Conservation (phyloP, 371 early-diverging fungal genomes). For the Blakeslea trispora region DNA sequence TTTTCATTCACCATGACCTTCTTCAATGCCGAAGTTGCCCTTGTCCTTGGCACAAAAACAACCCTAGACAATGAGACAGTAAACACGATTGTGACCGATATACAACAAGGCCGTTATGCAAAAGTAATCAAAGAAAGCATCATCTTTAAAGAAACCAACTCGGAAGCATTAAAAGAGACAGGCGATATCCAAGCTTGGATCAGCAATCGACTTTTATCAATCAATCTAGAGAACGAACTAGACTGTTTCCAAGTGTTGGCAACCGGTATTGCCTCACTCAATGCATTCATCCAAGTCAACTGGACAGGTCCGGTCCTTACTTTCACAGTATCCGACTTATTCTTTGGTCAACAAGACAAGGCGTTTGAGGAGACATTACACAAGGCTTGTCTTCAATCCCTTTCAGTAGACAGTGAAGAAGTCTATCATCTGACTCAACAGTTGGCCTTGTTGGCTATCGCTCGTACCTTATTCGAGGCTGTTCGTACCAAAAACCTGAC, state of each 20-base stretch:
- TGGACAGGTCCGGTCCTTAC: conserved; percentile 69
- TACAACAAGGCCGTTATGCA: conserved; percentile 38
- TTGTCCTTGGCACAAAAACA: conserved; percentile 12
- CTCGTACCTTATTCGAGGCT: conserved; percentile 63
- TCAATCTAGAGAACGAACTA: conserved; percentile 12
- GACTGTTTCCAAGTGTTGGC: conserved; percentile 36
- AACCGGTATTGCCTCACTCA: conserved; percentile 60
- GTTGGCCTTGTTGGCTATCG: conserved; percentile 68
- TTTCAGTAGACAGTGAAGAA: conserved; percentile 84
- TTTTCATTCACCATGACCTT: conserved; percentile 20
- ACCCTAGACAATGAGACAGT: neutral
- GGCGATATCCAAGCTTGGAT: conserved; percentile 34
- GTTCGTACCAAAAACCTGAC: conserved; percentile 26
- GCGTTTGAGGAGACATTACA: conserved; percentile 35
- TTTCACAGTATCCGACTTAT: conserved; percentile 40
- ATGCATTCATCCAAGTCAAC: conserved; percentile 65
- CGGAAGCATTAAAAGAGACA: conserved; percentile 7
- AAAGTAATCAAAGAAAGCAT: conserved; percentile 30
- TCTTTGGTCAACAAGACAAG: conserved; percentile 18
- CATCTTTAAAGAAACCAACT: conserved; percentile 21
- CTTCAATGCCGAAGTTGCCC: conserved; percentile 18
- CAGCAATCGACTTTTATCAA: conserved; percentile 10
- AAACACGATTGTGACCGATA: conserved; percentile 12
- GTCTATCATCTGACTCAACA: conserved; percentile 78
- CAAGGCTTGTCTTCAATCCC: conserved; percentile 33